Base-by-base conservation (phyloP, 2,329 filamentous ascomycete genomes). In the Aspergillus texensis region DNA sequence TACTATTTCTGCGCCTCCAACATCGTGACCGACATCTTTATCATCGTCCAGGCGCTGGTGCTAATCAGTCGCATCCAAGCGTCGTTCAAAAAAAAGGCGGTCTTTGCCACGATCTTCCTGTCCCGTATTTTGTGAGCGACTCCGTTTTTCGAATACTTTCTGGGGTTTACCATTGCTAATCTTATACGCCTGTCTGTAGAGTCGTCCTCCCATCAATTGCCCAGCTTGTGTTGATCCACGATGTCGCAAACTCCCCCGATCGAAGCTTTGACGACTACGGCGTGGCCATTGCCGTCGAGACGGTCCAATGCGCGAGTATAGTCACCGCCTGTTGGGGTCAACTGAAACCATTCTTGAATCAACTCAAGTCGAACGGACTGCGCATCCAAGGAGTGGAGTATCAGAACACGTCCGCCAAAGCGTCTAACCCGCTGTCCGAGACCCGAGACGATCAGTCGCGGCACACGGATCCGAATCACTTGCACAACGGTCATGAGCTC, bases 251-350 rank as follows among this genome's bases (percentile, higher is more conserved):
- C 24, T 64, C 63, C 10, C 45, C 52, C 6, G 70, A 72, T 46
- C 67, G 67, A 19, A 66, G 63, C 4, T 70, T 64, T 30, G 21
- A 64, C 24, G 67, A 66, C 55, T 72, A 64, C 43, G 63, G 66
- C 4, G 64, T 67, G 39, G 68, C 67, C 8, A 66, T 72, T 10
- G 62, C 66, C 11, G 58, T 65, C 30, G 61, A 65, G 32, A 53
- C 66, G 1, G 66, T 69, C 9, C 71, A 72, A 45, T 71, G 69
- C 16, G 58, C 67, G 8, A 71, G 71, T 54, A 71, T 72, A 14
- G 65, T 70, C n/a, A 72, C 71, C 0, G 71, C 71, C 30, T 70
- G 66, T 54, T 68, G 66, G 62, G 63, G 65, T 6, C 70, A 71
- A 58, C 50, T 70, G 19, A 70, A 62, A 45, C 70, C 68, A 0